Conservation (phyloP, 352 stramenopile genomes). For the Aphanomyces astaci region DNA sequence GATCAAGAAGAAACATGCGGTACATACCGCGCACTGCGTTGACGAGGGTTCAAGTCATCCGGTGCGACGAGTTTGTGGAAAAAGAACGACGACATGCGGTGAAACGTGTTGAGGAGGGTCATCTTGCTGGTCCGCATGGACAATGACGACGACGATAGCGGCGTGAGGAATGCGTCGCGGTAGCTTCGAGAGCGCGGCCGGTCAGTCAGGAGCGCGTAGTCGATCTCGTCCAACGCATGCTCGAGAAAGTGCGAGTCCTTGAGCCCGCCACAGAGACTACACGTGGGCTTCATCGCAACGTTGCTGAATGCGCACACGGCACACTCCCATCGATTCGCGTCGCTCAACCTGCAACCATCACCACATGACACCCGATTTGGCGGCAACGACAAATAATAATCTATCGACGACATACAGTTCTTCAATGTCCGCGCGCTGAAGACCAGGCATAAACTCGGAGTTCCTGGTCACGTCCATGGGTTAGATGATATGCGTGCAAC, state of each 20-base stretch:
- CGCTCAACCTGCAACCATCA: not conserved
- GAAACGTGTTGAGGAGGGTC: not conserved
- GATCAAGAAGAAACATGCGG: not conserved
- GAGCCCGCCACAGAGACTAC: conserved; percentile 10
- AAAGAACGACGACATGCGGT: conserved; percentile 19
- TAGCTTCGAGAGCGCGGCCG: not conserved
- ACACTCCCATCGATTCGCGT: conserved; percentile 20
- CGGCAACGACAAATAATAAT: too few relatives aligned
- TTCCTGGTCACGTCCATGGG: not conserved
- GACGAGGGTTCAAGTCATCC: conserved; percentile 10
- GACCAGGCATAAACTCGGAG: conserved; percentile 6
- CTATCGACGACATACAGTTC: conserved; percentile 7
- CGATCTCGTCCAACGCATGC: not conserved
- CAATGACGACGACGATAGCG: not conserved
- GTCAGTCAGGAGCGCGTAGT: not conserved
- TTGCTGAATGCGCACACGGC: conserved; percentile 18
- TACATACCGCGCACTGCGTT: conserved; percentile 16
- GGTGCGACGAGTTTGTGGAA: conserved; percentile 17
- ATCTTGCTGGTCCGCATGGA: not conserved
- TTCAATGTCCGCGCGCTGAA: conserved; percentile 12
- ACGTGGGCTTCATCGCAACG: conserved; percentile 15
- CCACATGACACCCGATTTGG: too few relatives aligned
- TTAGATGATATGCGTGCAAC: too few relatives aligned
- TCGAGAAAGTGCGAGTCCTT: not conserved
- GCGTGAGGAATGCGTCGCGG: not conserved